These are phyloP conservation scores for Cercospora sp. DNA, from an alignment of 2,329 filamentous ascomycete species.

Conservation along the genomic window DNA sequence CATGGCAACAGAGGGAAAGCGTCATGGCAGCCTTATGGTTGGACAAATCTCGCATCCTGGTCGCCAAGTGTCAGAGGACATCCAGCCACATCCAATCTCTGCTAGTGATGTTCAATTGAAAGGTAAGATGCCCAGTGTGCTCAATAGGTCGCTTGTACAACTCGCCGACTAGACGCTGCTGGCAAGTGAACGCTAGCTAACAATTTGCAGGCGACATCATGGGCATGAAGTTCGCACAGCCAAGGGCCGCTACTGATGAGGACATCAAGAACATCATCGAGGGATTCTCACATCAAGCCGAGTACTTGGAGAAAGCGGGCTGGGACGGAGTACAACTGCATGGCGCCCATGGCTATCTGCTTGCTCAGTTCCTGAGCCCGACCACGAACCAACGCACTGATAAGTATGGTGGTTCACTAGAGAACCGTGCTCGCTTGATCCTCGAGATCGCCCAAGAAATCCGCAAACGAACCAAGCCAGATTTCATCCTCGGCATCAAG, in stretches of 20 bases:
- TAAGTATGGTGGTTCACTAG: slow-evolving; percentile 46
- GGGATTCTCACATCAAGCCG: slow-evolving; percentile 61
- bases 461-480: slow-evolving; percentile 40
- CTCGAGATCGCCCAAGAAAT: slow-evolving; percentile 45
- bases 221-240: slow-evolving; percentile 56
- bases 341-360: slow-evolving; percentile 48
- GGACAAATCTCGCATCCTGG: slow-evolving; percentile 65
- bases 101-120: slow-evolving; percentile 50
- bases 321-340: slow-evolving; percentile 55
- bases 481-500: slow-evolving; percentile 58
- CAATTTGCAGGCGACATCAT: slow-evolving; percentile 44
- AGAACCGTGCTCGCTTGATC: slow-evolving; percentile 47
- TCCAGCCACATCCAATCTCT: slow-evolving; percentile 54
- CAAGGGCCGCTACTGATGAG: slow-evolving; percentile 53
- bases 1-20: slow-evolving; percentile 57
- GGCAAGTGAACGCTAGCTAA: not conserved
- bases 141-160: not conserved
- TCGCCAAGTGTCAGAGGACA: slow-evolving; percentile 51
- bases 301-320: slow-evolving; percentile 63
- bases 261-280: slow-evolving; percentile 61
- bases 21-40: slow-evolving; percentile 59
- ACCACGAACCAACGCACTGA: slow-evolving; percentile 48
- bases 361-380: slow-evolving; percentile 48
- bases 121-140: not conserved
- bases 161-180: not conserved